Evolutionary conservation across 1,284 basidiomycete species (phyloP), one percentile per base, ranked within the genome.

Genomic region (Chiua sp.): DNA sequence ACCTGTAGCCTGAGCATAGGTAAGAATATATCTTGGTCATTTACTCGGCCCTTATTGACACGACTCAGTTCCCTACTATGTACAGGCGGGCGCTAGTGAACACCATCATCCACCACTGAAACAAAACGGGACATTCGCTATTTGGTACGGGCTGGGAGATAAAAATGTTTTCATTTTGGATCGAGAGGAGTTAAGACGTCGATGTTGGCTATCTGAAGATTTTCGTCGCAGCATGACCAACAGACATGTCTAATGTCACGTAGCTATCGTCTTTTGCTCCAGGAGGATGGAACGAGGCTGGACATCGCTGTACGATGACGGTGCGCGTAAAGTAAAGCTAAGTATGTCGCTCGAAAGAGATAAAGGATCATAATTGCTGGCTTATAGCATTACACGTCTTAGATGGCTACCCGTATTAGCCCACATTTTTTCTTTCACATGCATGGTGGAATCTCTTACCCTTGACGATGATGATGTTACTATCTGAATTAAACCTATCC

Each of bases 141-240:
- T 70, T 3, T 68, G 67, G n/a, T 70, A 68, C 16, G 69, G 69
- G 8, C 16, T 52, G 1, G 53, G 47, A 33, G 68, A 59, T n/a
- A 18, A 44, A 22, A 3, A 2, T 18, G 0, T 53, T 69, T 11
- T 3, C 3, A 0, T 71, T 55, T 50, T 60, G 30, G 3, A 37
- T 69, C 23, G 37, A 44, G 6, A 22, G 53, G 0, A 42, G 35
- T 5, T 59, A 63, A 35, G 55, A 72, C 3, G 30, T 72, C 1
- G 65, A 70, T 32, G 57, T 72, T 5, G 61, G 68, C 39, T 63
- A 55, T 46, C 47, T 71, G n/a, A 72, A 71, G 20, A 33, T 70
- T 13, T 70, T 66, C 26, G 59, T 70, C 28, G 46, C 68, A 0
- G 68, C 61, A 15, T 51, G 20, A 10, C 61, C 63, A 12, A 50